A percentile compares a stretch with the other conserved stretches of the same genome.
Evolutionary conservation across 2,329 filamentous ascomycete species (phyloP).

Genomic region (Clathrospora elynae): DNA sequence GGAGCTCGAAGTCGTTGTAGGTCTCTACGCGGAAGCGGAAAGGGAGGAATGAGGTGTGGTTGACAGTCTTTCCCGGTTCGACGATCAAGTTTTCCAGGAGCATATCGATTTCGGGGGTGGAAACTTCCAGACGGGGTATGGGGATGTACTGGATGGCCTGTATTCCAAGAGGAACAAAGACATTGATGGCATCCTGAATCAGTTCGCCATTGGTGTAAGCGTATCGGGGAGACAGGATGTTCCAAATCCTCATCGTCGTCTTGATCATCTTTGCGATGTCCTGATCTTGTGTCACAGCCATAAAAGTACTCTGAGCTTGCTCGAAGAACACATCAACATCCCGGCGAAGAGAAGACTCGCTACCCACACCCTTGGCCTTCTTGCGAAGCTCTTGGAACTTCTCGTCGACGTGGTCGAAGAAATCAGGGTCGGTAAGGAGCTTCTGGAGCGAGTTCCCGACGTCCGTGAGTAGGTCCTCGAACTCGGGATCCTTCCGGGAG

Average conservation of each 20-base stretch:
- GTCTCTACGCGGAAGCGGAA: slow-evolving; percentile 81
- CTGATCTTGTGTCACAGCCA: slow-evolving; percentile 71
- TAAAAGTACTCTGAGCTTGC: slow-evolving; percentile 70
- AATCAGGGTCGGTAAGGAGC: slow-evolving; percentile 82
- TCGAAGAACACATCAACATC: slow-evolving; percentile 75
- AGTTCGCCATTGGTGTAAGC: slow-evolving; percentile 71
- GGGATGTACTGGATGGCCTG: slow-evolving; percentile 83
- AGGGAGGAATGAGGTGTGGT: slow-evolving; percentile 86
- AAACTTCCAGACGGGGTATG: slow-evolving; percentile 87
- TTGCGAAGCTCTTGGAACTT: slow-evolving; percentile 65
- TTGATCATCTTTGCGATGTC: slow-evolving; percentile 72
- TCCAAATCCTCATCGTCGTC: slow-evolving; percentile 69
- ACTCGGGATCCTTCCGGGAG: slow-evolving; percentile 76
- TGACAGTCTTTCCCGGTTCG: slow-evolving; percentile 83
- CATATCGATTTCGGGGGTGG: slow-evolving; percentile 80
- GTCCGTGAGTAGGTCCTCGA: slow-evolving; percentile 76
- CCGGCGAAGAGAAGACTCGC: slow-evolving; percentile 69
- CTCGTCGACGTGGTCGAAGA: slow-evolving; percentile 76
- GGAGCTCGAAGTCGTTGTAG: slow-evolving; percentile 83
- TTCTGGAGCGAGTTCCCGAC: slow-evolving; percentile 76
- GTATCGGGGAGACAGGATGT: slow-evolving; percentile 70
- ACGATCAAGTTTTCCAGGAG: slow-evolving; percentile 89
- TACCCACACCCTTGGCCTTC: slow-evolving; percentile 63
- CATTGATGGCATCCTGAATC: slow-evolving; percentile 74
- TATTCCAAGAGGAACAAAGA: slow-evolving; percentile 79